Evolutionary conservation across 139 green algal species (phyloP), one percentile per base, ranked within the genome.

Genomic region (Ettlia oleoabundans): DNA sequence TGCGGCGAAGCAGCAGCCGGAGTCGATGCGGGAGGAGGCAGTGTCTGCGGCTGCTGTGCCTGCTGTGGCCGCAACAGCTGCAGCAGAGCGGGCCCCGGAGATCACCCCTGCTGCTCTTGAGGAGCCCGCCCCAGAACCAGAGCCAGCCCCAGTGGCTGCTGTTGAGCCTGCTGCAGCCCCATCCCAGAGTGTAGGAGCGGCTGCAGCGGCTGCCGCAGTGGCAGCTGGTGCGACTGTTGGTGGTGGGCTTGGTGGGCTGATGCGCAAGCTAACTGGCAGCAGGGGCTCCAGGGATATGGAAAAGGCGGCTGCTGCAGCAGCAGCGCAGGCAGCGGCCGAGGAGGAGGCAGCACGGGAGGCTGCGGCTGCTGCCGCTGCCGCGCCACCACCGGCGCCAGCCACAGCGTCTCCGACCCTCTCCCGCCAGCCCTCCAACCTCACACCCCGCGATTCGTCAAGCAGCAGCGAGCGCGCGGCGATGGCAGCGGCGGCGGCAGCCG

Each of bases 181-280:
- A n/a, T n/a, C n/a, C n/a, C n/a, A n/a, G n/a, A 58, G 47, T n/a
- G 55, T 35, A 22, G 72, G 5, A 22, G 42, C 5, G n/a, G 51
- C 35, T 18, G 72, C 72, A 22, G 52, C 41, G 40, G 28, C 43
- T 22, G 70, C 70, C 4, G 30, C 70, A 15, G 67, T 7, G 24
- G 71, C 70, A 13, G 72, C 72, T 2, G 52, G 72, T 32, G 42
- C 70, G 15, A 43, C 70, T 2, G 30, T 28, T 4, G 51, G 28
- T 15, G 70, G 70, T 51, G 53, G 53, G 6, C 55, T 79, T 24
- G 72, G 72, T 35, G 72, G 72, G 22, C 18, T 79, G n/a, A 51
- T 79, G 72, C 72, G 72, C 52, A 66, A 66, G 52, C 72, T 79
- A 33, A 79, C 51, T 8, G 72, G 70, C 55, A n/a, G 64, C 72